Conservation (phyloP, 2,329 filamentous ascomycete species). For the Talaromyces marneffei region DNA sequence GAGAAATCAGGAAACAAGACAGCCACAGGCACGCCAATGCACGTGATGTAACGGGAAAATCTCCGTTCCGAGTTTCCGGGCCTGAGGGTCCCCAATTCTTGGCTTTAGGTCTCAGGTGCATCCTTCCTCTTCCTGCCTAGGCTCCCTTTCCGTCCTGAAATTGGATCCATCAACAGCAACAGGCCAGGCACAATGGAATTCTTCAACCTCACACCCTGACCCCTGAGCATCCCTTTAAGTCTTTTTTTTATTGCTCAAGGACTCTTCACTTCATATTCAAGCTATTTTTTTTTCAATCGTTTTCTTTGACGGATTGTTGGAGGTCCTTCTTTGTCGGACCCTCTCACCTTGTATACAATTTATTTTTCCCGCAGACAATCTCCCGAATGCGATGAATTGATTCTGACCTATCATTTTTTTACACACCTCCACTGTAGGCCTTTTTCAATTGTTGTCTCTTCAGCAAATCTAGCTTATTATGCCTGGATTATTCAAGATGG, state of each 20-base stretch:
- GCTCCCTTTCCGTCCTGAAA: background rate
- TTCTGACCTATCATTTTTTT: background rate
- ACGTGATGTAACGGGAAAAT: slow-evolving; percentile 5
- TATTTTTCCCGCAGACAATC: background rate
- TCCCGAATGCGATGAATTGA: slow-evolving; percentile 8
- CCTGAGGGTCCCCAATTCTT: background rate
- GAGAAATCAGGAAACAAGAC: background rate
- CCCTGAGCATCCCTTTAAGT: background rate
- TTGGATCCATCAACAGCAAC: background rate
- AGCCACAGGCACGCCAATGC: background rate
- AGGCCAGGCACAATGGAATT: background rate
- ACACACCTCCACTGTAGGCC: slow-evolving; percentile 3
- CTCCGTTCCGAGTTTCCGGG: background rate
- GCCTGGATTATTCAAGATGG: slow-evolving; percentile 29
- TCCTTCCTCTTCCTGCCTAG: slow-evolving; percentile 2
- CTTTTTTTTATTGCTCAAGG: background rate
- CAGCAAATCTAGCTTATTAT: slow-evolving; percentile 19
- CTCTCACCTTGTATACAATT: background rate
- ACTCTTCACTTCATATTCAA: background rate
- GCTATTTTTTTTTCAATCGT: background rate
- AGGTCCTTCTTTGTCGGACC: background rate
- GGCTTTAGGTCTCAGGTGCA: background rate
- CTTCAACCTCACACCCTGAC: background rate
- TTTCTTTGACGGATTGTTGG: background rate
- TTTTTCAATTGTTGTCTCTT: background rate